Conservation (phyloP, 2,329 filamentous ascomycete genomes). For the Cladorrhinum sp. region DNA sequence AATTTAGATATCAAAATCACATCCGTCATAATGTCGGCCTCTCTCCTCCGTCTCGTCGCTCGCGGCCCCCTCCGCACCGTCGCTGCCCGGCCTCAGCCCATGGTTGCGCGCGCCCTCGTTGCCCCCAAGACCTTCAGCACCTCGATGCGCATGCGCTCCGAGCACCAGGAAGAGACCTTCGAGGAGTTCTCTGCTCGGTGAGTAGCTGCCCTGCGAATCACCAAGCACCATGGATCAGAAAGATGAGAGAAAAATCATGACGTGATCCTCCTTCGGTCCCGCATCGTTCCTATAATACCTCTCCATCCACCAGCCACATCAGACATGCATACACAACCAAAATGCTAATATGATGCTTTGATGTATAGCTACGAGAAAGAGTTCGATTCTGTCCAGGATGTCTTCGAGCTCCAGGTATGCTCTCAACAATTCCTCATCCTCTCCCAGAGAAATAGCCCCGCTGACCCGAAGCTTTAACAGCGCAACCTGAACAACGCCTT, state of each 20-base stretch:
- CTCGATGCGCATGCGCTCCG: conserved; percentile 51
- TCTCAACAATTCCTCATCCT: not conserved
- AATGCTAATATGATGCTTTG: conserved; percentile 37
- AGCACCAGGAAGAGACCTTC: conserved; percentile 92
- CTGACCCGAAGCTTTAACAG: conserved; percentile 34
- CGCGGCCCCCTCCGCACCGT: conserved; percentile 66
- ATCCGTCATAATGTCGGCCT: conserved; percentile 45
- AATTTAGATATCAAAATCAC: conserved; percentile 4
- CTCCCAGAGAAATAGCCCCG: conserved; percentile 1
- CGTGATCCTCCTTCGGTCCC: conserved; percentile 15
- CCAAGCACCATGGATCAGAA: not conserved
- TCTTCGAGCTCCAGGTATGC: conserved; percentile 97
- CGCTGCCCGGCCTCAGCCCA: conserved; percentile 52
- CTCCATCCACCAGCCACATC: conserved; percentile 8
- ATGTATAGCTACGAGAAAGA: conserved; percentile 92
- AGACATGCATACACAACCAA: conserved; percentile 30
- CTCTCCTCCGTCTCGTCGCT: conserved; percentile 68
- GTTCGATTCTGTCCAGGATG: conserved; percentile 95
- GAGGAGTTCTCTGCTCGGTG: conserved; percentile 99
- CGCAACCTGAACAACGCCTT: conserved; percentile 99
- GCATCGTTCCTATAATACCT: conserved; percentile 14
- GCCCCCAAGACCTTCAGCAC: conserved; percentile 62
- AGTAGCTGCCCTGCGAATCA: conserved; percentile 34
- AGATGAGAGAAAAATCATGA: conserved; percentile 11
- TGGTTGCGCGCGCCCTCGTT: conserved; percentile 54